Percentiles rank a stretch among this genome's conserved stretches.
Conservation (phyloP, 2,329 filamentous ascomycete genomes). For the Dothideomycetidae sp. region DNA sequence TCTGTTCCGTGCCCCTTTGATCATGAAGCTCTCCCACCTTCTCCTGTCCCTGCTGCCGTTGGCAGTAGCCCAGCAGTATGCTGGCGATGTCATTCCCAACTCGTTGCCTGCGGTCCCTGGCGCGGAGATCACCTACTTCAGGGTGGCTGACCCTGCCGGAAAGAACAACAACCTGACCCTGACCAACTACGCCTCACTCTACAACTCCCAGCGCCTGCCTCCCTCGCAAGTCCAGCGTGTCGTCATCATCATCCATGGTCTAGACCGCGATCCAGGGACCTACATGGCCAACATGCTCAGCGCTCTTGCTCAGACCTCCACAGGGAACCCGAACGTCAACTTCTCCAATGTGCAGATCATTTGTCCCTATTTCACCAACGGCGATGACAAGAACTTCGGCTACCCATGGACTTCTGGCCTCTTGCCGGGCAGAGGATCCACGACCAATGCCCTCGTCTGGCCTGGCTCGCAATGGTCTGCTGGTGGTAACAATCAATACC, state of each 20-base stretch:
- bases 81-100: constrained; percentile 20
- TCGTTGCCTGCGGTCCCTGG: constrained; percentile 21
- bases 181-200: constrained; percentile 23
- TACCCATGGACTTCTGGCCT: constrained; percentile 21
- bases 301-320: constrained; percentile 19
- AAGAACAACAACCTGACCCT: constrained; percentile 19
- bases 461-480: constrained; percentile 22
- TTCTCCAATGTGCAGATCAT: constrained; percentile 21
- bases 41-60: constrained; percentile 3
- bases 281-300: constrained; percentile 22
- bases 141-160: constrained; percentile 18
- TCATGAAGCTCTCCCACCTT: constrained; percentile 3
- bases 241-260: constrained; percentile 24
- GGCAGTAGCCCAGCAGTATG: constrained; percentile 19
- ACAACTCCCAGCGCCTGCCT: constrained; percentile 17
- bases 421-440: constrained; percentile 18
- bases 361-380: constrained; percentile 24
- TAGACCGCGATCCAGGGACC: constrained; percentile 21
- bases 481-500: constrained; percentile 24
- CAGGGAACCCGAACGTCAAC: constrained; percentile 18
- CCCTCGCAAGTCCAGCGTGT: constrained; percentile 18
- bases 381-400: constrained; percentile 22
- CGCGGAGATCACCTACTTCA: constrained; percentile 22
- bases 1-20: too few relatives aligned
- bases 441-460: constrained; percentile 24